Conservation (phyloP, 2,329 filamentous ascomycete genomes). For the Colletotrichum acutatum region DNA sequence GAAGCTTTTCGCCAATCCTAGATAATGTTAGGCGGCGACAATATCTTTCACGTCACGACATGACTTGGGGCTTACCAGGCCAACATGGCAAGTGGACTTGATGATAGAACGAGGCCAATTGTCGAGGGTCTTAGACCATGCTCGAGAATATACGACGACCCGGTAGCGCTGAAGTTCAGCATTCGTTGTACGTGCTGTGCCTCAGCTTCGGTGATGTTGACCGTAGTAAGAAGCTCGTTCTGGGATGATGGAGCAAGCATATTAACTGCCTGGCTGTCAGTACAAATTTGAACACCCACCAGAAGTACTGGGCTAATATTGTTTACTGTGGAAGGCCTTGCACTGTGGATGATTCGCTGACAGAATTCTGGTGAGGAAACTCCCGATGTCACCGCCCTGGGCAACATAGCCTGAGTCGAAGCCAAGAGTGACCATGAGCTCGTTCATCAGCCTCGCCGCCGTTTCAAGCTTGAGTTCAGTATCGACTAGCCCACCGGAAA, state of each 20-base stretch:
- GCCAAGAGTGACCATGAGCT: constrained; percentile 62
- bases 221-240: neutral
- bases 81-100: constrained; percentile 65
- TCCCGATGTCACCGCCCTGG: constrained; percentile 68
- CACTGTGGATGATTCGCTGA: constrained; percentile 54
- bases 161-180: constrained; percentile 40
- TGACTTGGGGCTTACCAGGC: constrained; percentile 51
- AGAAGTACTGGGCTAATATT: neutral
- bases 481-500: constrained; percentile 52
- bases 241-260: neutral
- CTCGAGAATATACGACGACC: constrained; percentile 60
- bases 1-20: constrained; percentile 66
- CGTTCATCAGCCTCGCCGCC: constrained; percentile 56
- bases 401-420: constrained; percentile 62
- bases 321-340: constrained; percentile 51
- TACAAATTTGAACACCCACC: neutral
- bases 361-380: constrained; percentile 54
- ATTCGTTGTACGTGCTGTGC: neutral
- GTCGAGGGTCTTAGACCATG: constrained; percentile 67
- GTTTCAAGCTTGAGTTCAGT: constrained; percentile 37
- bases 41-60: neutral
- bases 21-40: neutral
- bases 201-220: neutral
- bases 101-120: constrained; percentile 63
- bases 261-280: neutral